phyloP scores from a whole-genome alignment of 148 eudicot species.

The Vaccinium vitisidaea region DNA sequence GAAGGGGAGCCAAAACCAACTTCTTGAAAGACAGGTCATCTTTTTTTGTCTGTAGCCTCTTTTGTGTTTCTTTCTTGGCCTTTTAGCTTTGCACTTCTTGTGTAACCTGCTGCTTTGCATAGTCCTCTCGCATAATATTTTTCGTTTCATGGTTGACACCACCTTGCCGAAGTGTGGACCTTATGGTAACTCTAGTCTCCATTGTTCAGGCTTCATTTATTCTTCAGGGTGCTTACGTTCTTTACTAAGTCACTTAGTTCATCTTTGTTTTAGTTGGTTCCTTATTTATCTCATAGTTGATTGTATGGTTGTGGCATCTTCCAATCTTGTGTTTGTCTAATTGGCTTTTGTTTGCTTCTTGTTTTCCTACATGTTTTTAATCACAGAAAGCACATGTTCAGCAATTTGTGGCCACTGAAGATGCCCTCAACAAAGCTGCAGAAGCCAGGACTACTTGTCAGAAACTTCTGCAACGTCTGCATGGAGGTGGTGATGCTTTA shows the following conservation, averaged over 20 bases:
- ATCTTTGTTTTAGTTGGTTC: background rate
- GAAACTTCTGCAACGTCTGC: constrained; percentile 76
- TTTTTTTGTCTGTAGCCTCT: background rate
- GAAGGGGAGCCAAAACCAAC: constrained; percentile 92
- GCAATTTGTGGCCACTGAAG: constrained; percentile 99
- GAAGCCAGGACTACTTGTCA: constrained; percentile 76
- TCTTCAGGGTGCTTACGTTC: background rate
- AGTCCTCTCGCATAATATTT: background rate
- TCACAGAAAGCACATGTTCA: constrained; percentile 96
- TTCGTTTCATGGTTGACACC: background rate
- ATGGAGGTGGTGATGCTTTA: constrained; percentile 70
- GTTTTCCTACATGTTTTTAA: background rate
- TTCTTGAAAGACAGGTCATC: constrained; percentile 94
- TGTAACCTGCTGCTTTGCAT: background rate
- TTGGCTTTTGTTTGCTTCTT: background rate
- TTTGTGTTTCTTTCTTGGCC: background rate
- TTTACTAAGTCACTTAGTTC: background rate
- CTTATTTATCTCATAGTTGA: background rate
- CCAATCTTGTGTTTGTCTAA: background rate
- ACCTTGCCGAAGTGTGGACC: background rate
- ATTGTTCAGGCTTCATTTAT: background rate
- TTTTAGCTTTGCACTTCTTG: background rate
- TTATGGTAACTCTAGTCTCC: background rate
- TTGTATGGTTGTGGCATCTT: background rate
- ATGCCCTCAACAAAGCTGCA: constrained; percentile 89